Evolutionary conservation across 2,329 filamentous ascomycete species (phyloP), one percentile per base, ranked within the genome.

Genomic region (Venturia oleaginea): DNA sequence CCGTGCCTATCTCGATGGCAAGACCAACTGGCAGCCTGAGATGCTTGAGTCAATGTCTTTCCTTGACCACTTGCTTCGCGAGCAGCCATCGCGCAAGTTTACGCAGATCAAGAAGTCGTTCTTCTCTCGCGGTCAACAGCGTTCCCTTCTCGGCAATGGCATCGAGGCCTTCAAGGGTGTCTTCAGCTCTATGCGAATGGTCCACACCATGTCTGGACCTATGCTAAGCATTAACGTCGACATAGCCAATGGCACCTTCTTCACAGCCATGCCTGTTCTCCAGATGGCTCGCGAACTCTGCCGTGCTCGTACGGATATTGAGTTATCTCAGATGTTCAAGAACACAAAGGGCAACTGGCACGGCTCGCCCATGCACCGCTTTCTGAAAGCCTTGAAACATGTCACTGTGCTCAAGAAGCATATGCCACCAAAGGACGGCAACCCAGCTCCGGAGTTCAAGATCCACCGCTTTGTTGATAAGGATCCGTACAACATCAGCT

Each of bases 181-280:
- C 4, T 97, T 96, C 70, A 86, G 91, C 11, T 92, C 92, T 0
- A 86, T 97, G 62, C 86, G 92, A 51, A 83, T 93, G 27, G 88
- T 87, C 59, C 82, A 90, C 71, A 66, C 77, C 73, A 70, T 74
- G 69, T 38, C 40, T 67, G 81, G 84, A 38, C 82, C 84, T 32
- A 85, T 84, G 10, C 80, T 97, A 6, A 85, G 89, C 0, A 79
- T 99, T 72, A 97, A 97, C 69, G 86, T 96, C 13, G 93, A 99
- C 71, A 89, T 96, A 37, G 88, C 92, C 65, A 96, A 97, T 72
- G 90, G 91, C 0, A 90, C 89, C 15, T 99, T 99, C 77, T 97
- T 90, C 30, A 64, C 51, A 2, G 40, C 46, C 11, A 55, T 54
- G 46, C 22, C 46, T 37, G n/a, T 63, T 13, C 46, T 63, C 24